Evolutionary conservation across 305 asterid species (phyloP).

Genomic region (Fraxinus baroniana): DNA sequence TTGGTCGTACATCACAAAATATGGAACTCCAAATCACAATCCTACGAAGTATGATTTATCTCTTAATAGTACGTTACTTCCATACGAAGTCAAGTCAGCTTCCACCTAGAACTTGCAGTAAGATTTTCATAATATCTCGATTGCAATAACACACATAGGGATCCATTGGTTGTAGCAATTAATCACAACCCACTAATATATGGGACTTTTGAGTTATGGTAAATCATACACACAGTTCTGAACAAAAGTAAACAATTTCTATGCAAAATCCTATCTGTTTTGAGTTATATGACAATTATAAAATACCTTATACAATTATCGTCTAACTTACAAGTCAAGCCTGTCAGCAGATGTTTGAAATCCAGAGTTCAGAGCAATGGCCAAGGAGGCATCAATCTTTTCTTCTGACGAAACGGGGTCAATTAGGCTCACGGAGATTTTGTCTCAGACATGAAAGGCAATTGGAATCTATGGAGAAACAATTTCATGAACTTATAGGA

Average conservation of each 20-base stretch:
- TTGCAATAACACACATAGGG: not conserved
- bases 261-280: not conserved
- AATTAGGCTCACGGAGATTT: not conserved
- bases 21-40: not conserved
- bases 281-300: not conserved
- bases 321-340: not conserved
- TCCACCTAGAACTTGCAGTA: not conserved
- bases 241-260: not conserved
- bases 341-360: not conserved
- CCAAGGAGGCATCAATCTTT: not conserved
- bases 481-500: conserved; percentile 33
- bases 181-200: not conserved
- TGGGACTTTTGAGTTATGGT: not conserved
- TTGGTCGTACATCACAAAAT: not conserved
- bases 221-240: not conserved
- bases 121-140: not conserved
- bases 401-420: not conserved
- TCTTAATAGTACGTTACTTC: not conserved
- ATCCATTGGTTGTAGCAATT: not conserved
- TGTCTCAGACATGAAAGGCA: not conserved
- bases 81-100: not conserved
- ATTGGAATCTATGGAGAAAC: conserved; percentile 18
- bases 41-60: not conserved
- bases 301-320: not conserved
- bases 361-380: not conserved